Base-by-base conservation (phyloP, 495 filamentous ascomycete genomes). In the Aspergillus carlsbadensis region DNA sequence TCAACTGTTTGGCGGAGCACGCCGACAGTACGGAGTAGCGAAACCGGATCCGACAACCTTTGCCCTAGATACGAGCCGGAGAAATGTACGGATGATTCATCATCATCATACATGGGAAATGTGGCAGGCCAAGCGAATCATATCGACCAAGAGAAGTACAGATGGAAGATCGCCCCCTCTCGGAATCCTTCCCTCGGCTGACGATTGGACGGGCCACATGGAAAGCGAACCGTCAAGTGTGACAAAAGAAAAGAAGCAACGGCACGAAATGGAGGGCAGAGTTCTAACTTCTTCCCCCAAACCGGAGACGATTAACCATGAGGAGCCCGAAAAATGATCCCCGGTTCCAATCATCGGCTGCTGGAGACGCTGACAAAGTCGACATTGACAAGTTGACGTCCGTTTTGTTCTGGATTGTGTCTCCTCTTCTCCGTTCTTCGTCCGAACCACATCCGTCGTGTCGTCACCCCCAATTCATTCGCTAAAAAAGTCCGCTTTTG, bases 91-190 rank as follows among this genome's bases (percentile, higher is more conserved):
- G 26, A 8, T 29, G 26, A 29, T 4, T 29, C 26, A 29, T 29
- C 26, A 29, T 29, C 26, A 29, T 29, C 26, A 29, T 29, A 29
- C 26, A 29, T 29, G 26, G n/a, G 26, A 29, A 29, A 29, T 29
- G 26, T 41, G 39, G 17, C 13, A 17, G 11, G n/a, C 8, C n/a
- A 41, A 17, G 17, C 39, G 39, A 41, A 41, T 41, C 39, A 41
- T 14, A 34, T 34, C 6, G 17, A 31, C 35, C 46, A 36, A 14
- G 17, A 17, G 24, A 47, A 31, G 41, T 33, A 15, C 24, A 44
- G 51, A 37, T 48, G 52, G 60, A 63, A 48, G 60, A 63, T 63
- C 60, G 41, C 37, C 50, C 51, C 42, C 50, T 54, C 41, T 61
- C 54, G 59, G 59, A 62, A 58, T 57, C 45, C 45, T 49, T 49